Evolutionary conservation across 2,329 filamentous ascomycete genomes (phyloP), one percentile per base, ranked within the genome.

Genomic region (Claviceps fusiformis): DNA sequence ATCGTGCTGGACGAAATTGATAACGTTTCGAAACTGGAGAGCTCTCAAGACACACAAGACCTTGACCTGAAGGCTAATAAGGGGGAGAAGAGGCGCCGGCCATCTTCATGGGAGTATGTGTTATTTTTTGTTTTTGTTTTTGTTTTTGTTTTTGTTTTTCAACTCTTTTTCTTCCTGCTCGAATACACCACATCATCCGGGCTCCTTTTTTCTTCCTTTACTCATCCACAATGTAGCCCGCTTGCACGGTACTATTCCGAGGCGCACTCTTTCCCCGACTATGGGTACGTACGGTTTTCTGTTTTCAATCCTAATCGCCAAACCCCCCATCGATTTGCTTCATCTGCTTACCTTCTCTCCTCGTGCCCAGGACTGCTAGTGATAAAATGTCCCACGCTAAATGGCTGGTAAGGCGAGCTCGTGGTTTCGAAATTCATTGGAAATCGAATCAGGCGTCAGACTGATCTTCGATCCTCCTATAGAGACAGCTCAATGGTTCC

Each of bases 211-310:
- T 10, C 35, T 11, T n/a, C 10, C 24, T 27, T 27, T 55, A 8
- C 51, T 55, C 50, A 50, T 39, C 7, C 53, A 31, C 39, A 29
- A 9, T 31, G 17, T 56, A 71, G 69, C 61, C 62, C 68, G 53
- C 59, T 65, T 54, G 60, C 60, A 54, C 65, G 69, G 56, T 72
- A 73, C 57, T 57, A 62, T 54, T 72, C 69, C 55, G 59, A 67
- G 56, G 65, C 65, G 58, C 64, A 66, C 61, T 71, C 68, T 57
- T 70, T 71, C 60, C 70, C 70, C 52, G 70, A 73, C 62, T 73
- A 73, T 72, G 70, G 68, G 70, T 72, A 68, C 54, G 57, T 55
- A 58, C 54, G 57, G 55, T 58, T 51, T 50, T 13, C 24, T 39
- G 3, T 15, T 27, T 9, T 27, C 31, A 24, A 10, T 5, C 37